Conservation (phyloP, 2,329 filamentous ascomycete species). For the Sclerotinia sclerotiorum region DNA sequence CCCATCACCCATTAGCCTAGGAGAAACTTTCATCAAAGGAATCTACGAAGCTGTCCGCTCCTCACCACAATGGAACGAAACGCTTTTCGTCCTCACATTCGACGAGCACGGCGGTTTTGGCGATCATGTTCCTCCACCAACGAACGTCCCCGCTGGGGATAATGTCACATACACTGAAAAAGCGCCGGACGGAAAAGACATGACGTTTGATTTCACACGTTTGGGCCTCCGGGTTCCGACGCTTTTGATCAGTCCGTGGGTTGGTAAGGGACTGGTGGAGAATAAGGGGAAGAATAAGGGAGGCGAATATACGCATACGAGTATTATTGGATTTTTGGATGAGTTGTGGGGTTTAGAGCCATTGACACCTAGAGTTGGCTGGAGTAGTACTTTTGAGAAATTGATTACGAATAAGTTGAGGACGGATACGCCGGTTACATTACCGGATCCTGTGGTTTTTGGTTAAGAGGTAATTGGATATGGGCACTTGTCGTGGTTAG, state of each 20-base stretch:
- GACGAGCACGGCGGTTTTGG: slow-evolving; percentile 51
- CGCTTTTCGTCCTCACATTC: slow-evolving; percentile 49
- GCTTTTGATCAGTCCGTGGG: slow-evolving; percentile 47
- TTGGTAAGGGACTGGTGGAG: slow-evolving; percentile 45
- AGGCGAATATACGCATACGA: slow-evolving; percentile 48
- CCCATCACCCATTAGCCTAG: slow-evolving; percentile 46
- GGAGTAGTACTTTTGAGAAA: slow-evolving; percentile 34
- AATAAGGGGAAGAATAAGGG: slow-evolving; percentile 42
- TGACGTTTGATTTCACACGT: slow-evolving; percentile 45
- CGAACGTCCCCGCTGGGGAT: slow-evolving; percentile 44
- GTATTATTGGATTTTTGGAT: slow-evolving; percentile 46
- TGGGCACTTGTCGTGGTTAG: neutral
- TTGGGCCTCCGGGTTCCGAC: slow-evolving; percentile 48
- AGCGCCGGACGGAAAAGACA: slow-evolving; percentile 41
- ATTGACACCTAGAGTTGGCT: slow-evolving; percentile 33
- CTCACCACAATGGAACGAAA: slow-evolving; percentile 49
- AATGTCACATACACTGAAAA: slow-evolving; percentile 42
- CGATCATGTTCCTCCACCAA: slow-evolving; percentile 48
- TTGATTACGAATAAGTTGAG: slow-evolving; percentile 34
- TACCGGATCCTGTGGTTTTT: slow-evolving; percentile 32
- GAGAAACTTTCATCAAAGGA: slow-evolving; percentile 48
- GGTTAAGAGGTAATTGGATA: slow-evolving; percentile 10
- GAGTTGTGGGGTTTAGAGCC: slow-evolving; percentile 44
- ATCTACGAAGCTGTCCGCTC: slow-evolving; percentile 48
- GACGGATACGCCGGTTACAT: slow-evolving; percentile 31